Evolutionary conservation across 75 land plant genomes (phyloP), one percentile per base, ranked within the genome.

Genomic region (Pseudotsuga menziesii): DNA sequence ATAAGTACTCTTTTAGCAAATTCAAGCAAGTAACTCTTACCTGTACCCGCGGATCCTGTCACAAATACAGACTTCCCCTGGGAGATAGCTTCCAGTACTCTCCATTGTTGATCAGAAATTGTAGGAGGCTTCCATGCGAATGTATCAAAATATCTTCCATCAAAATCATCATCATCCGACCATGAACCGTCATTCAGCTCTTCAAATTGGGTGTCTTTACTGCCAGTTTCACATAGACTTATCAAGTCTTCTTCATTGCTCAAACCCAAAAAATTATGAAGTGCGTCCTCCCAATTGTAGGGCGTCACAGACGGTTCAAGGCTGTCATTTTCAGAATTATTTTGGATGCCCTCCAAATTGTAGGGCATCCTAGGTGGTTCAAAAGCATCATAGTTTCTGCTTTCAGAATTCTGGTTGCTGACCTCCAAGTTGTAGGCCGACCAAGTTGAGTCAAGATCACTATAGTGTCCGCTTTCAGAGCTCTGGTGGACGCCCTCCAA

Each of bases 11-110:
- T 55, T 12, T 87, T 81, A 4, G 87, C 81, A 57, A 83, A 67
- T 67, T 80, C 67, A 41, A 93, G 77, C 73, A 93, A 60, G 27
- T 85, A 79, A 70, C 89, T 89, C 76, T 91, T 89, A 2, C 94
- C 95, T 14, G 95, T 93, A 36, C 95, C 95, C 2, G 95, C 93
- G 25, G 93, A 90, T n/a, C 95, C 95, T 3, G 95, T 93, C 16
- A 93, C 78, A 76, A 93, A 93, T n/a, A 93, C 89, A 62, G 93
- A 93, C 23, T 83, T 62, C 32, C 85, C 80, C 48, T 58, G n/a
- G 9, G 85, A 78, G n/a, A 93, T 83, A 36, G 89, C 86, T 20
- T 76, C 41, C 54, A 91, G 56, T 19, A 91, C 83, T 12, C 61
- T 41, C 55, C 61, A 5, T 56, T 92, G 95, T 78, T 90, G 83